phyloP scores from a whole-genome alignment of 768 basidiomycete species.

The Podaxis sp. region DNA sequence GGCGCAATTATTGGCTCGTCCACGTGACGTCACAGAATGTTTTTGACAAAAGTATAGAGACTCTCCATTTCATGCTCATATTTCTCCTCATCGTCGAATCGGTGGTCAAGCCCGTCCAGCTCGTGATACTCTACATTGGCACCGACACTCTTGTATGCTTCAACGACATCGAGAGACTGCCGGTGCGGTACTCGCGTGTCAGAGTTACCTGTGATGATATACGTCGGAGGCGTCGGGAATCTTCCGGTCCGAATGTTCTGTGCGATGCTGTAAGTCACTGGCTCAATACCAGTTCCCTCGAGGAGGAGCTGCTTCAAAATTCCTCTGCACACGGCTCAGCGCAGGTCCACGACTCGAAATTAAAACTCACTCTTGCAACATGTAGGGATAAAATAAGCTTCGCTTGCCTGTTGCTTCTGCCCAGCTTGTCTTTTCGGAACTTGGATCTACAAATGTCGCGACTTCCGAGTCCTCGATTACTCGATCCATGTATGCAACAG shows the following conservation, averaged over 20 bases:
- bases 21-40: constrained; percentile 6
- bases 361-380: constrained; percentile 39
- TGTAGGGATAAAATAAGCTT: constrained; percentile 36
- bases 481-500: constrained; percentile 34
- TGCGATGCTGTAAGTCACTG: constrained; percentile 30
- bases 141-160: constrained; percentile 25
- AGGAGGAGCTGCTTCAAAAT: constrained; percentile 31
- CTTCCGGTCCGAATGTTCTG: constrained; percentile 25
- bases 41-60: constrained; percentile 31
- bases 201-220: constrained; percentile 35
- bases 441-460: constrained; percentile 30
- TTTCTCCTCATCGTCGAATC: constrained; percentile 30
- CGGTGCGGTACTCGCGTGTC: constrained; percentile 34
- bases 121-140: constrained; percentile 31
- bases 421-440: constrained; percentile 23
- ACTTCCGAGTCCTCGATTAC: constrained; percentile 30
- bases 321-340: constrained; percentile 21
- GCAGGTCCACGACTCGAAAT: neutral
- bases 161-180: constrained; percentile 35
- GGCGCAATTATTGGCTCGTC: constrained; percentile 13
- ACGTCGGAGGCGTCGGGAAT: constrained; percentile 30
- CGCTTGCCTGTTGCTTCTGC: constrained; percentile 26
- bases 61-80: constrained; percentile 32
- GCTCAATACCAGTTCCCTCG: constrained; percentile 31
- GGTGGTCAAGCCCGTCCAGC: constrained; percentile 32